A percentile compares a stretch with the other conserved stretches of the same genome.
These are phyloP conservation scores for Erigeron philadelphicus DNA, from an alignment of 140 eudicot genomes.

Conservation along the genomic window DNA sequence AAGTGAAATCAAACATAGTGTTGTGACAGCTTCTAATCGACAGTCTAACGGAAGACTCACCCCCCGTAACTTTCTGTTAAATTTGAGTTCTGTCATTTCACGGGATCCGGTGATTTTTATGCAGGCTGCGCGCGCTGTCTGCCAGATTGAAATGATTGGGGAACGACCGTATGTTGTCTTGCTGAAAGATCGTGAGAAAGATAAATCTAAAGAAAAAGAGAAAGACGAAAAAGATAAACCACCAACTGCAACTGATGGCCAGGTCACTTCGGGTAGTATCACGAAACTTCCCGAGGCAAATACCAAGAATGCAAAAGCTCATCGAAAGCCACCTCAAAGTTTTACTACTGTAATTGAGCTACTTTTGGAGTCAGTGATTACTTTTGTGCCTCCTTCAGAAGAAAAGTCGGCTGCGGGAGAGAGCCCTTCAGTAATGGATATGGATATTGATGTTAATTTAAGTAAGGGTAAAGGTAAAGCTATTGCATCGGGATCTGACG, in stretches of 20 bases:
- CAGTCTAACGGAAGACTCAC: constrained; percentile 87
- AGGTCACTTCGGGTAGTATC: constrained; percentile 40
- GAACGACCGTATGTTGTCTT: constrained; percentile 83
- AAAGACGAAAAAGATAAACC: constrained; percentile 69
- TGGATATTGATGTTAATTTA: constrained; percentile 71
- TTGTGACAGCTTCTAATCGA: constrained; percentile 61
- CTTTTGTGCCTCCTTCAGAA: constrained; percentile 60
- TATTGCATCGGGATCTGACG: constrained; percentile 53
- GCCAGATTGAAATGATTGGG: constrained; percentile 91
- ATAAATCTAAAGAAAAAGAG: constrained; percentile 66
- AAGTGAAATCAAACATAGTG: constrained; percentile 75
- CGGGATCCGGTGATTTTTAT: constrained; percentile 86
- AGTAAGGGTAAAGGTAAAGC: constrained; percentile 90
- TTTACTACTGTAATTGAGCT: constrained; percentile 70
- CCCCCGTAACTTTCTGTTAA: constrained; percentile 65
- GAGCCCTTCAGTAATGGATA: constrained; percentile 45
- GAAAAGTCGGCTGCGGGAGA: constrained; percentile 40
- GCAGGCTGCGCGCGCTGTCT: constrained; percentile 84
- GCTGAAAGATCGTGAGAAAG: constrained; percentile 88
- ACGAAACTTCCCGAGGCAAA: constrained; percentile 49
- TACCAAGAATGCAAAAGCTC: constrained; percentile 59
- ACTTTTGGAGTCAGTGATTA: constrained; percentile 57
- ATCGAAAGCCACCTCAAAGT: constrained; percentile 81
- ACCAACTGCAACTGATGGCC: constrained; percentile 41
- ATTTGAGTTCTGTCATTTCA: constrained; percentile 61